These are phyloP conservation scores for Malus hybrid DNA, from an alignment of 331 rosid genomes.

Conservation along the genomic window DNA sequence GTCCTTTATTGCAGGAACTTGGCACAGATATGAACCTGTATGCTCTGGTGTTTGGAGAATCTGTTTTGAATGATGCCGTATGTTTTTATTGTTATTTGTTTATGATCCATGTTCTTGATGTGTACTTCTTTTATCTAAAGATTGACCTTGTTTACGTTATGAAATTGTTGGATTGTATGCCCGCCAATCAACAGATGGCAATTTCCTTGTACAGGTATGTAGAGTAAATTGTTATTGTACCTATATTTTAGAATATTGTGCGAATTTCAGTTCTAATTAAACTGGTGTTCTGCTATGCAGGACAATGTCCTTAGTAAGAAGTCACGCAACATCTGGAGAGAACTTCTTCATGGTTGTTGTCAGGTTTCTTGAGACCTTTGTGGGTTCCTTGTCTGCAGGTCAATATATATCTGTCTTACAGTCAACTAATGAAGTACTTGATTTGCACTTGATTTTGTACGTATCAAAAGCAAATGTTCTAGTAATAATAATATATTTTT, in stretches of 20 bases:
- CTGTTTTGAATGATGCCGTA: conserved; percentile 93
- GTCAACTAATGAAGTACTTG: background rate
- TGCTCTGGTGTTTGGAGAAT: conserved; percentile 97
- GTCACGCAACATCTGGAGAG: conserved; percentile 51
- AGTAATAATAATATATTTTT: no score
- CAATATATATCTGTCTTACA: conserved; percentile 1
- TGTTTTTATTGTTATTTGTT: conserved; percentile 25
- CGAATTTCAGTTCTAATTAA: conserved; percentile 24
- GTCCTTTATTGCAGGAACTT: conserved; percentile 56
- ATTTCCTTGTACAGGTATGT: conserved; percentile 89
- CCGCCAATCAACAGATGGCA: conserved; percentile 63
- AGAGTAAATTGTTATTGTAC: conserved; percentile 10
- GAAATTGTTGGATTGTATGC: conserved; percentile 11
- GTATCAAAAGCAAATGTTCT: no score
- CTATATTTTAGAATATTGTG: conserved; percentile 5
- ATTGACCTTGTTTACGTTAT: conserved; percentile 14
- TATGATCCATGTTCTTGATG: background rate
- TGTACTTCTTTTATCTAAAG: conserved; percentile 16
- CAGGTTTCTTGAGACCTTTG: conserved; percentile 90
- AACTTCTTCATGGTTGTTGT: conserved; percentile 65
- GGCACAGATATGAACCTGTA: conserved; percentile 84
- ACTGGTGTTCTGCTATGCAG: conserved; percentile 29
- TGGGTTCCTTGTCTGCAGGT: conserved; percentile 95
- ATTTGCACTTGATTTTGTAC: background rate
- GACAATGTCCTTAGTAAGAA: conserved; percentile 75